Evolutionary conservation across 2,329 filamentous ascomycete genomes (phyloP).

Genomic region (Dissoconium aciculare): DNA sequence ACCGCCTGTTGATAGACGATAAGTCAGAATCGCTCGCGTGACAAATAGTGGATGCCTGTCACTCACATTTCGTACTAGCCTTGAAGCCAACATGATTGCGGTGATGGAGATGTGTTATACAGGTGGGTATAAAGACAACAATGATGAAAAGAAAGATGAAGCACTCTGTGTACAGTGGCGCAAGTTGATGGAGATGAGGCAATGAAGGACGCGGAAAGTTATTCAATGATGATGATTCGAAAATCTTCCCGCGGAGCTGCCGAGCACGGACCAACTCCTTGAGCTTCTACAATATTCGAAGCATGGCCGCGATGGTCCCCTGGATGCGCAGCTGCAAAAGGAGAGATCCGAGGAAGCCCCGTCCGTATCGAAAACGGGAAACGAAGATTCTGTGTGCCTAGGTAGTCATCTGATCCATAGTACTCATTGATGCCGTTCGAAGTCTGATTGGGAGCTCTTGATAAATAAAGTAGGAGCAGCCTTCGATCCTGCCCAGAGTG

Average conservation of each 20-base stretch:
- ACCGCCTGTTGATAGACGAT: conserved; percentile 16
- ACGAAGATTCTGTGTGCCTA: no score
- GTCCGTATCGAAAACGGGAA: no score
- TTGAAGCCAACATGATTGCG: conserved; percentile 24
- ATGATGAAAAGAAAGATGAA: conserved; percentile 6
- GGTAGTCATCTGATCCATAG: no score
- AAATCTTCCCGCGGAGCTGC: background rate
- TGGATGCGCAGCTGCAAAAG: conserved; percentile 4
- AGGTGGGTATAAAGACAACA: conserved; percentile 13
- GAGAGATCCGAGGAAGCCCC: conserved; percentile 3
- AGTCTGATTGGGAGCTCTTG: no score
- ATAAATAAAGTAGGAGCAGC: no score
- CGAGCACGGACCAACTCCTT: background rate
- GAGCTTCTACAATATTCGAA: conserved; percentile 1
- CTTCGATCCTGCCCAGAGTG: no score
- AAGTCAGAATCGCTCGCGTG: conserved; percentile 18
- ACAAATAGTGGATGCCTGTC: conserved; percentile 8
- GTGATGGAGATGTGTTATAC: conserved; percentile 14
- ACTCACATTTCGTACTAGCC: conserved; percentile 24
- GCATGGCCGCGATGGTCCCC: no score
- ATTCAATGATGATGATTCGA: background rate
- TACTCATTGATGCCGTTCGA: no score
- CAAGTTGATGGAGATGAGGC: conserved; percentile 8
- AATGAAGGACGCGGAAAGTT: conserved; percentile 9
- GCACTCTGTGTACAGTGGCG: conserved; percentile 3